phyloP scores from a whole-genome alignment of 2,329 filamentous ascomycete species.

The Microdochium paspali region DNA sequence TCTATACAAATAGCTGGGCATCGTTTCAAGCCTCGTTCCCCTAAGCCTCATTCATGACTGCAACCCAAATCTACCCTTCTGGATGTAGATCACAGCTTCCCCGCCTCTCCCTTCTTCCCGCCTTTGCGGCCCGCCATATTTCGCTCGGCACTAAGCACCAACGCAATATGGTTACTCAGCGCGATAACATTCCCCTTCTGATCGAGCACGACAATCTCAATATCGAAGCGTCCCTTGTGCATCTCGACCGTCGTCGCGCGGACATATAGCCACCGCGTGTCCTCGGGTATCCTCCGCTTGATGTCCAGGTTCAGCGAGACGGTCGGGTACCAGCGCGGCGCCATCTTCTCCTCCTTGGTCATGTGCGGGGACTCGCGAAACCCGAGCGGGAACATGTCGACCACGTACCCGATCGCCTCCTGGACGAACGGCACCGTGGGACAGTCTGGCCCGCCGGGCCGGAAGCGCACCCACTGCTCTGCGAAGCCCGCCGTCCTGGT shows the following conservation, averaged over 20 bases:
- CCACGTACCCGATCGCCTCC: slow-evolving; percentile 46
- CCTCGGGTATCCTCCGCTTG: slow-evolving; percentile 53
- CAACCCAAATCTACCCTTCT: no score
- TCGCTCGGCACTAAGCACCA: slow-evolving; percentile 47
- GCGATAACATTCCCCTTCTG: slow-evolving; percentile 51
- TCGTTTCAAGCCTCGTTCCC: no score
- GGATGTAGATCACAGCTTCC: slow-evolving; percentile 20
- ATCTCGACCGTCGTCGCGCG: slow-evolving; percentile 50
- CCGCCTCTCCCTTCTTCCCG: not conserved
- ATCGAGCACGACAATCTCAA: slow-evolving; percentile 54
- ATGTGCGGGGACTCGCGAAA: not conserved
- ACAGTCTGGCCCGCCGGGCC: not conserved
- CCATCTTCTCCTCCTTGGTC: slow-evolving; percentile 20
- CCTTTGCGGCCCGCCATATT: slow-evolving; percentile 29
- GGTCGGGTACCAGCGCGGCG: slow-evolving; percentile 54
- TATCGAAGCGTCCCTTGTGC: slow-evolving; percentile 54
- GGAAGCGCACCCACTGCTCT: not conserved
- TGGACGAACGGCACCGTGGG: slow-evolving; percentile 38
- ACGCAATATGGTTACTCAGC: slow-evolving; percentile 51
- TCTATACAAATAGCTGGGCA: no score
- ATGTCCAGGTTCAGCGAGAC: slow-evolving; percentile 57
- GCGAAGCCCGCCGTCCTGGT: not conserved
- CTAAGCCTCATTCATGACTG: no score
- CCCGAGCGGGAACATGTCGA: slow-evolving; percentile 47
- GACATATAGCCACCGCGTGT: slow-evolving; percentile 54